Evolutionary conservation across 2,329 filamentous ascomycete genomes (phyloP), one percentile per base, ranked within the genome.

Genomic region (Alternaria hordeiaustralica): DNA sequence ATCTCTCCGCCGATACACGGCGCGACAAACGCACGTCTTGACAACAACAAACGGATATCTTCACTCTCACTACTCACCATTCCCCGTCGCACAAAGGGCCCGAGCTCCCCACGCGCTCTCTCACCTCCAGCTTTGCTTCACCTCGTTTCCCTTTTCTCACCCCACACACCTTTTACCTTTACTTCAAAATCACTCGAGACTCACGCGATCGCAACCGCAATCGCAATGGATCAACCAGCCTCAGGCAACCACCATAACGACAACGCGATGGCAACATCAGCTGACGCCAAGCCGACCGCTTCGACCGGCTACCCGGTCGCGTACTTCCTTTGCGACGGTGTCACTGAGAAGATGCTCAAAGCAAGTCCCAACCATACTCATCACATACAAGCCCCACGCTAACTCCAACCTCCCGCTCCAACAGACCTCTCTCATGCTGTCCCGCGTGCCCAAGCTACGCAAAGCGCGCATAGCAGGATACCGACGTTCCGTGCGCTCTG

Each of bases 261-360:
- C 8, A 12, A 50, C 51, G 3, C 18, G 26, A 61, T 51, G 23
- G 28, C 21, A 26, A 4, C 23, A 5, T 10, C 4, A 4, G 23
- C 18, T 10, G 13, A 20, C 12, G 2, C 18, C n/a, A 28, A 41
- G 36, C 20, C 7, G 23, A 21, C 12, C n/a, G 30, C 18, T 18
- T 9, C 25, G 11, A 10, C 30, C n/a, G 3, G 6, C 33, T 57
- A 51, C 2, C 45, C 53, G 6, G 10, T 58, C 5, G 18, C 43
- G 9, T 57, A 57, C 20, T 61, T 57, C 36, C 45, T 51, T 46
- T 61, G 59, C 26, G 59, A 57, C 21, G 41, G 30, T 15, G 30
- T 53, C 8, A 46, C 54, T 9, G 46, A 51, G 4, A 45, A 45
- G 46, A 33, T 6, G 3, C 25, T 61, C 1, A 56, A 51, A 26